phyloP scores from a whole-genome alignment of 2,329 filamentous ascomycete genomes.

The Monilinia fructigena region DNA sequence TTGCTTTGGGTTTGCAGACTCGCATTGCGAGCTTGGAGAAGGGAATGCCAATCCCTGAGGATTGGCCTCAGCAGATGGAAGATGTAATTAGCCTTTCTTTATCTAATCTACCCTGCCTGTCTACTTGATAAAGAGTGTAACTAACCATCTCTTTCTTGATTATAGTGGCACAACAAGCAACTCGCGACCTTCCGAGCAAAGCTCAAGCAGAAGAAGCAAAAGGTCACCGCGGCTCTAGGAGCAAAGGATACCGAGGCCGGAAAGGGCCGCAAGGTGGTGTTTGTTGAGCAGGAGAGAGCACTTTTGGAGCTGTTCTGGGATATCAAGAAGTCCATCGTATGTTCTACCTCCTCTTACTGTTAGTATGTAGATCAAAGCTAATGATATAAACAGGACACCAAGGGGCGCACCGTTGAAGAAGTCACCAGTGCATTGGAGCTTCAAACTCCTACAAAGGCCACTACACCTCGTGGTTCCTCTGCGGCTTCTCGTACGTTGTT shows the following conservation, averaged over 20 bases:
- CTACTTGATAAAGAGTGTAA: fast-evolving
- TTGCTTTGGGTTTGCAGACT: neutral
- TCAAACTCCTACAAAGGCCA: neutral
- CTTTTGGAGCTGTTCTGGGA: conserved; percentile 14
- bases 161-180: conserved; percentile 8
- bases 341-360: neutral
- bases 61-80: conserved; percentile 10
- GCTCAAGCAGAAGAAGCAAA: neutral
- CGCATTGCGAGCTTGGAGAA: conserved; percentile 1
- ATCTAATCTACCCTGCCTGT: neutral
- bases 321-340: conserved; percentile 6
- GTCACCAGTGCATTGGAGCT: neutral
- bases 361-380: neutral
- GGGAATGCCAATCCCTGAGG: neutral
- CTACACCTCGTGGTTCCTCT: no score
- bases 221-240: neutral
- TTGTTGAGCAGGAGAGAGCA: neutral
- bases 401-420: neutral
- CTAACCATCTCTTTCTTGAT: neutral
- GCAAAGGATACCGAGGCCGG: neutral
- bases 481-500: neutral
- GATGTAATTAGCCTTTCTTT: neutral
- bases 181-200: neutral
- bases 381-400: neutral
- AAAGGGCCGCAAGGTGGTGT: neutral